Evolutionary conservation across 2,329 filamentous ascomycete species (phyloP), one percentile per base, ranked within the genome.

Genomic region (Talaromyces albobiverticillius): DNA sequence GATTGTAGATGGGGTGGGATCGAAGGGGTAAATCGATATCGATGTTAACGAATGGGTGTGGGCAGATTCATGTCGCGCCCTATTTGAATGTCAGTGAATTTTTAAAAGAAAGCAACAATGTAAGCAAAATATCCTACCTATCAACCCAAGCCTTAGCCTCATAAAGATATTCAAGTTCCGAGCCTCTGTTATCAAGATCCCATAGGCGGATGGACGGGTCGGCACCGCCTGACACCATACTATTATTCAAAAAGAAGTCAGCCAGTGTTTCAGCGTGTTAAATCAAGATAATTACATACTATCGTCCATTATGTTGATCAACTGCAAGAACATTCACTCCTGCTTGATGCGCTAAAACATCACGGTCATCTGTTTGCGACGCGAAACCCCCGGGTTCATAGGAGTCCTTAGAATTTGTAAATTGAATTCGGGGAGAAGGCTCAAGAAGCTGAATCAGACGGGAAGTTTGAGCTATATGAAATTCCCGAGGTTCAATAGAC

Each of bases 161-260:
- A 46, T 75, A 66, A n/a, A 78, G 62, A 81, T 86, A 16, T 68
- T 79, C 64, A 78, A 79, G 32, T 69, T 69, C 57, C 57, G 68
- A 58, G 72, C 75, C 68, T 61, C 77, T 76, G 47, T 80, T 75
- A 64, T 95, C 88, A 6, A 96, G 81, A 71, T 96, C 87, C 92
- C 92, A 96, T 43, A 96, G 74, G 61, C 86, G 88, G 64, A 96
- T 84, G 1, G 88, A 88, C 9, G 88, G 89, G 66, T 96, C 90
- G 4, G 89, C 87, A 26, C 92, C 91, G 3, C 90, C 93, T 0
- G 92, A 95, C 2, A 96, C 72, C 58, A 96, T 79, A 60, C 89
- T 88, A 62, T 20, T 16, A 47, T 31, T 26, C 14, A n/a, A 42
- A 41, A 20, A n/a, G 13, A 31, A n/a, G 38, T 36, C 14, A 55